phyloP scores from a whole-genome alignment of 2,329 filamentous ascomycete genomes.

The Fusarium sp. region DNA sequence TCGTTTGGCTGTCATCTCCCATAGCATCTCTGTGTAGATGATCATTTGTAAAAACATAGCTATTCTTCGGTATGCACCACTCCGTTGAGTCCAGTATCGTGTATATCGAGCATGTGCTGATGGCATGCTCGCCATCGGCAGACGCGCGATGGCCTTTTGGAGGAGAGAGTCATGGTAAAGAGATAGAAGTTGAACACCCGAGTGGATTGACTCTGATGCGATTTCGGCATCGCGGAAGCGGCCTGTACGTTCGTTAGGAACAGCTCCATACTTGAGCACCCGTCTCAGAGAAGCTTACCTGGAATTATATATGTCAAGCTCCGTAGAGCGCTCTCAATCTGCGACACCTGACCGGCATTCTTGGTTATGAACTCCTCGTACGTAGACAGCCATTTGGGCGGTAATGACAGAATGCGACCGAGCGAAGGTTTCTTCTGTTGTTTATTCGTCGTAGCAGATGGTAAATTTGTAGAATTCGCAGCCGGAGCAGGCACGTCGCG shows the following conservation, averaged over 20 bases:
- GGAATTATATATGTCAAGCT: conserved; percentile 97
- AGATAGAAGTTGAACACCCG: conserved; percentile 86
- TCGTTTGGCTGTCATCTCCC: conserved; percentile 95
- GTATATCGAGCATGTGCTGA: conserved; percentile 73
- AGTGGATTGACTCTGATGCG: conserved; percentile 91
- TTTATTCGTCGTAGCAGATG: conserved; percentile 15
- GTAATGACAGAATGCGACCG: conserved; percentile 61
- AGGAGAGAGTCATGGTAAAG: conserved; percentile 93
- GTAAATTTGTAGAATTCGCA: conserved; percentile 20
- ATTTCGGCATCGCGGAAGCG: conserved; percentile 93
- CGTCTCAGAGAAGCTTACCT: conserved; percentile 55
- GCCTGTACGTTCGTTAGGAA: conserved; percentile 55
- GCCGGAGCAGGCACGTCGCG: conserved; percentile 32
- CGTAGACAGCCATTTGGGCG: conserved; percentile 72
- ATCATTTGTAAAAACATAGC: conserved; percentile 88
- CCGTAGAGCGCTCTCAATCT: conserved; percentile 92
- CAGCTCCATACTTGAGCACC: not conserved
- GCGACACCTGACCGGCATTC: conserved; percentile 91
- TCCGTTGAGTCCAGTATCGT: conserved; percentile 70
- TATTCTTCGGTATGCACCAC: conserved; percentile 78
- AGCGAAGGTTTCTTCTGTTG: conserved; percentile 37
- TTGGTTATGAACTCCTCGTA: conserved; percentile 94
- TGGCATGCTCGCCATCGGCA: conserved; percentile 62
- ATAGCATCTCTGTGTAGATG: conserved; percentile 93
- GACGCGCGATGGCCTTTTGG: conserved; percentile 68